Percentiles rank a stretch among this genome's conserved stretches.
phyloP scores from a whole-genome alignment of 139 green algal species.

The Spirogloea muscicola region DNA sequence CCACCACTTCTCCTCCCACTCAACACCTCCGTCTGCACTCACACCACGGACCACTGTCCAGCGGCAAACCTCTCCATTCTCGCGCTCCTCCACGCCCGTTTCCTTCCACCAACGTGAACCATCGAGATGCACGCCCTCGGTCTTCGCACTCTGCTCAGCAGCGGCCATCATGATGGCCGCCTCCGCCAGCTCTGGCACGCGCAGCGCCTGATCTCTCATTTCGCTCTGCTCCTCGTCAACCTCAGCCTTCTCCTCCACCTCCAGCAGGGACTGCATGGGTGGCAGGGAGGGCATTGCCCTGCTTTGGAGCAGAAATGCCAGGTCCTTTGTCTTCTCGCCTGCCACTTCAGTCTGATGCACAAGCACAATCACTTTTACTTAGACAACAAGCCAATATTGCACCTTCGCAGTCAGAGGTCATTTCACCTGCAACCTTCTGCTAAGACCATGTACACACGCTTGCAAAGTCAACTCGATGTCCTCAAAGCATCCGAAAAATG shows the following conservation, averaged over 20 bases:
- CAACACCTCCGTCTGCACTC: conserved; percentile 27
- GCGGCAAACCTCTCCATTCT: conserved; percentile 27
- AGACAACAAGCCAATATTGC: no score
- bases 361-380: no score
- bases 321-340: no score
- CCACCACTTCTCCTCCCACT: conserved; percentile 53
- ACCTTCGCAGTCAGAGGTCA: no score
- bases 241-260: conserved; percentile 12
- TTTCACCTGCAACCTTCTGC: no score
- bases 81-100: conserved; percentile 31
- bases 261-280: conserved; percentile 30
- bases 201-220: background rate
- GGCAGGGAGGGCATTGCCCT: conserved; percentile 12
- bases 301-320: conserved; percentile 1
- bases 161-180: background rate
- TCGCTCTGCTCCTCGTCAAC: background rate
- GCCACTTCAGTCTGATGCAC: conserved; percentile 7
- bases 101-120: conserved; percentile 43
- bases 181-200: conserved; percentile 12
- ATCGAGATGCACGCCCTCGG: conserved; percentile 20
- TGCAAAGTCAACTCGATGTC: no score
- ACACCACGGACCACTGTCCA: conserved; percentile 37
- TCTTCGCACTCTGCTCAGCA: background rate
- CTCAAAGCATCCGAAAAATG: no score
- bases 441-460: no score